phyloP scores from a whole-genome alignment of 768 basidiomycete species.

The Kwoniella pini region DNA sequence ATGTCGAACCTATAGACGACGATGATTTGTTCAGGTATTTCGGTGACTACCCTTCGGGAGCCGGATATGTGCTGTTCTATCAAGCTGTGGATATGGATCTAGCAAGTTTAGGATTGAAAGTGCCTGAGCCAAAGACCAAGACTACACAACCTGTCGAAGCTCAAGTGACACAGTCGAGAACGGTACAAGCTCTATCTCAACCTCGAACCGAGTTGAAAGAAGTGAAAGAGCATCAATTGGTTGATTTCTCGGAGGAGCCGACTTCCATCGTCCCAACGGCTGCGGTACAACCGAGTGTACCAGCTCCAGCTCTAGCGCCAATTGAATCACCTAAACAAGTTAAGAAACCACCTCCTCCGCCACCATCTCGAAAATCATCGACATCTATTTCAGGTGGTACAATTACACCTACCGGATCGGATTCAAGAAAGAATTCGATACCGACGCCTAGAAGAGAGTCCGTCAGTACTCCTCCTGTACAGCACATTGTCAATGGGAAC shows the following conservation, averaged over 20 bases:
- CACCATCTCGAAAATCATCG: conserved; percentile 2
- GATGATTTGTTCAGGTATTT: conserved; percentile 89
- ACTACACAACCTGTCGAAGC: not conserved
- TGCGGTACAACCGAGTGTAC: no score
- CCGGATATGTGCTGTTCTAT: conserved; percentile 96
- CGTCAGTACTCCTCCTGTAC: not conserved
- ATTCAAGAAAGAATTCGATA: not conserved
- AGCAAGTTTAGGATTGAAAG: conserved; percentile 67
- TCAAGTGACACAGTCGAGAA: not conserved
- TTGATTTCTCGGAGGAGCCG: conserved; percentile 5
- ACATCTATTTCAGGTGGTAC: conserved; percentile 4
- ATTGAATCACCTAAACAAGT: not conserved
- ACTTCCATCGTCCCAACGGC: not conserved
- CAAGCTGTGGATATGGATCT: conserved; percentile 86
- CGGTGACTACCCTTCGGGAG: conserved; percentile 75
- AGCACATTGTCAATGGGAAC: not conserved
- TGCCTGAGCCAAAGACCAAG: conserved; percentile 14
- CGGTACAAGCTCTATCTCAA: not conserved
- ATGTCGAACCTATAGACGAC: conserved; percentile 82
- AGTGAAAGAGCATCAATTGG: conserved; percentile 5
- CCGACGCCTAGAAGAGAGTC: not conserved
- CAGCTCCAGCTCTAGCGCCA: not conserved
- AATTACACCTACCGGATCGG: not conserved
- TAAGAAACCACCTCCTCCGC: conserved; percentile 6
- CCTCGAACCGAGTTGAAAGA: not conserved